These are phyloP conservation scores for Fusarium anguioides DNA, from an alignment of 2,329 filamentous ascomycete species.

Conservation along the genomic window DNA sequence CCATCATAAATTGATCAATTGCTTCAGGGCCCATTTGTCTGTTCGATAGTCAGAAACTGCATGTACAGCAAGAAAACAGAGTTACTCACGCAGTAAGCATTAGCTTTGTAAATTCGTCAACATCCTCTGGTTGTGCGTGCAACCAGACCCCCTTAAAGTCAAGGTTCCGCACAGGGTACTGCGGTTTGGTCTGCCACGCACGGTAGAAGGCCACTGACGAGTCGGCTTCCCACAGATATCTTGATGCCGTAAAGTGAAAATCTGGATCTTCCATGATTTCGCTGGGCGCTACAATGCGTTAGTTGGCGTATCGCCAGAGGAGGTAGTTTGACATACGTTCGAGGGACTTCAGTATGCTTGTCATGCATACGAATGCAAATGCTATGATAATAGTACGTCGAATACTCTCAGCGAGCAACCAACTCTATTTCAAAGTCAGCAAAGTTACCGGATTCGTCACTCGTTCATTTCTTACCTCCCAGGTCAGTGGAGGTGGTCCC, in stretches of 20 bases:
- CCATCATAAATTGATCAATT: conserved; percentile 53
- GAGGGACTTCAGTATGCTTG: conserved; percentile 49
- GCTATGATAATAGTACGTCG: conserved; percentile 53
- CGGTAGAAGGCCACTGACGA: conserved; percentile 56
- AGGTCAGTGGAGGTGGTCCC: conserved; percentile 53
- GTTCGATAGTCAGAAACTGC: neutral
- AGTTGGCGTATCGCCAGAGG: neutral
- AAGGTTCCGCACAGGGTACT: conserved; percentile 51
- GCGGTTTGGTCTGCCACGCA: conserved; percentile 57
- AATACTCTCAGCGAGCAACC: conserved; percentile 57
- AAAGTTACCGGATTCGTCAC: neutral
- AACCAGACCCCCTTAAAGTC: conserved; percentile 53
- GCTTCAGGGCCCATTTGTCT: conserved; percentile 52
- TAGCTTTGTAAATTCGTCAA: conserved; percentile 55
- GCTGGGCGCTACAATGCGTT: conserved; percentile 23
- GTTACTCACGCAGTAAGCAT: conserved; percentile 53
- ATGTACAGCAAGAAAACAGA: neutral
- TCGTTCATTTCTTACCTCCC: conserved; percentile 51
- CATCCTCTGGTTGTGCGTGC: conserved; percentile 51
- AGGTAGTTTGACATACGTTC: conserved; percentile 43
- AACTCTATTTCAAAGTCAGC: conserved; percentile 44
- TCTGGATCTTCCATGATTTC: conserved; percentile 25
- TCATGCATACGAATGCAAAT: conserved; percentile 49
- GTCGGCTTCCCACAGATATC: conserved; percentile 57
- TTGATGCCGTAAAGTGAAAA: conserved; percentile 53